Evolutionary conservation across 305 asterid species (phyloP).

Genomic region (Nicotiana rustica): DNA sequence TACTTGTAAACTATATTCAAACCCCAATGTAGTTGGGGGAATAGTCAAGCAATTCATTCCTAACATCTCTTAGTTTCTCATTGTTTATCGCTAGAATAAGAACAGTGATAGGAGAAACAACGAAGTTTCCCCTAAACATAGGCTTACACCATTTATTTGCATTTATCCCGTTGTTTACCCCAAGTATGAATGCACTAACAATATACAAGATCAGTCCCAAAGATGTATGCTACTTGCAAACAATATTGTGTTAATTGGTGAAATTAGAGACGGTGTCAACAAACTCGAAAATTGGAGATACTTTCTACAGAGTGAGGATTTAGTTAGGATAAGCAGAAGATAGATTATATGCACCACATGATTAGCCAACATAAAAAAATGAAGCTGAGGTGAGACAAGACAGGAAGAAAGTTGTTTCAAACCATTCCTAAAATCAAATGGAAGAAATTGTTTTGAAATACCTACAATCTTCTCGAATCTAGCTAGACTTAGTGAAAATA

Average conservation of each 20-base stretch:
- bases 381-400: neutral
- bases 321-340: neutral
- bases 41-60: constrained; percentile 8
- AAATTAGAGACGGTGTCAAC: neutral
- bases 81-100: neutral
- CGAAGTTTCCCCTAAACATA: neutral
- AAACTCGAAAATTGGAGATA: neutral
- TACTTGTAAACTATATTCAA: neutral
- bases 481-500: neutral
- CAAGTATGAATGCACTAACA: neutral
- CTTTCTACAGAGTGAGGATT: neutral
- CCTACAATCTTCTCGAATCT: neutral
- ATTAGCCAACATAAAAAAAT: neutral
- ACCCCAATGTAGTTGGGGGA: neutral
- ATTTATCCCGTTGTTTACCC: neutral
- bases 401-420: neutral
- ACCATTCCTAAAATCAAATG: neutral
- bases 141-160: constrained; percentile 19
- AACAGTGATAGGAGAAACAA: neutral
- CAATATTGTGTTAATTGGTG: neutral
- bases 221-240: neutral
- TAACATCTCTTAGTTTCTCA: neutral
- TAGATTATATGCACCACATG: neutral
- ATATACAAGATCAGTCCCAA: neutral
- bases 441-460: neutral